Base-by-base conservation (phyloP, 1,139 yeast species). In the Debaryomyces sp. region DNA sequence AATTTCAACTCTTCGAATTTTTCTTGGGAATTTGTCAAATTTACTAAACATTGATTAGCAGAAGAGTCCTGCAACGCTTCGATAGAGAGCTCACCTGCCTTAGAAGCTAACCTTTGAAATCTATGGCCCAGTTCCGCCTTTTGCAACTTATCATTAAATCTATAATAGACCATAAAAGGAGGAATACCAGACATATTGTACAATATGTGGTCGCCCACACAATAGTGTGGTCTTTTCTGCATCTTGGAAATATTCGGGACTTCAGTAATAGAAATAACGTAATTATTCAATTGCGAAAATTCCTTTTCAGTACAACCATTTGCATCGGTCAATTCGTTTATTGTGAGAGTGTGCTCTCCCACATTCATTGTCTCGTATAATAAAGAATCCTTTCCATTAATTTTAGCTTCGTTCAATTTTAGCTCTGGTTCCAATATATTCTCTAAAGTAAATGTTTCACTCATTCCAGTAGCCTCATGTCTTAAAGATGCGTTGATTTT, bases 151-250 rank as follows among this genome's bases (percentile, higher is more conserved):
- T 80, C 87, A 56, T 89, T 86, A 70, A 92, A 92, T 15, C 78
- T 79, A 63, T 94, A 94, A 44, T 75, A 80, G 3, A 95, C 79
- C 1, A 77, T 78, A 64, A 89, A 91, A 23, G 97, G 97, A 0
- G 96, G 81, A 3, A 81, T 75, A 5, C 99, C 99, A 12, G 81
- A 80, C 52, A 94, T 67, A 52, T 85, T 81, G 62, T 89, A 89
- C 0, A 87, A 77, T 24, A 94, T 81, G 54, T 89, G 87, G 53
- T 94, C 98, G 4, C 99, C 99, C 33, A 92, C 97, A 77, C 99
- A 94, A 60, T 84, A 87, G 57, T 73, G 63, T 1, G 79, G 76
- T 29, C 71, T 68, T 17, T 67, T 62, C 1, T 78, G 65, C 7
- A 50, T 70, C 48, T 66, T 72, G 33, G 64, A 67, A 7, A 91